Evolutionary conservation across 495 filamentous ascomycete species (phyloP).

Genomic region (Tuber aestivum): DNA sequence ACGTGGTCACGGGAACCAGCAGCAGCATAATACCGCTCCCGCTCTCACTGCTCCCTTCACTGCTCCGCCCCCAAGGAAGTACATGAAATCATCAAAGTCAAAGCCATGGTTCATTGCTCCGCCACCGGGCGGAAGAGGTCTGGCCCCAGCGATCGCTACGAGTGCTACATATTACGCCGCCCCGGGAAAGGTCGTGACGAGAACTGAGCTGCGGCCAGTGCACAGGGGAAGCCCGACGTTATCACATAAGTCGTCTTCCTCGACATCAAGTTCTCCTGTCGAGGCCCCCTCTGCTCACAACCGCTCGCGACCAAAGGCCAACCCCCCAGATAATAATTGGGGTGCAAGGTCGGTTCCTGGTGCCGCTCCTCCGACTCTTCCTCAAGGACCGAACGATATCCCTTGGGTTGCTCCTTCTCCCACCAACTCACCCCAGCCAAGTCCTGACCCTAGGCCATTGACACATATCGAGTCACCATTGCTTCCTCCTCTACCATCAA

Average conservation of each 20-base stretch:
- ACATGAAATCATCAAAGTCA: conserved; percentile 9
- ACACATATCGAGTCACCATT: conserved; percentile 2
- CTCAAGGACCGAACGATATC: not conserved
- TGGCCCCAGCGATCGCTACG: conserved; percentile 1
- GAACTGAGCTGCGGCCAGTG: conserved; percentile 13
- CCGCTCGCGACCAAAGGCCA: not conserved
- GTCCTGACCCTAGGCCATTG: not conserved
- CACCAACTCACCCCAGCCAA: not conserved
- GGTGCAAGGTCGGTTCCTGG: not conserved
- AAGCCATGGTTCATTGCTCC: conserved; percentile 8
- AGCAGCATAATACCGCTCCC: conserved; percentile 17
- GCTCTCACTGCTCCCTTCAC: not conserved
- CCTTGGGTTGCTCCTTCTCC: not conserved
- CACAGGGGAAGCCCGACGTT: conserved; percentile 5
- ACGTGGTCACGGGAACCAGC: conserved; percentile 16
- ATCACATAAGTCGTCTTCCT: conserved; percentile 2
- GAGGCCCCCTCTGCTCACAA: not conserved
- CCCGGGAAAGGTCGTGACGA: conserved; percentile 5
- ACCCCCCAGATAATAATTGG: not conserved
- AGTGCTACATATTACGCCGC: not conserved
- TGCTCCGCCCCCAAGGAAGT: conserved; percentile 6
- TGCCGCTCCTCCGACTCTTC: not conserved
- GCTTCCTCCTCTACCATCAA: not conserved
- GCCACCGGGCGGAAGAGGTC: conserved; percentile 4
- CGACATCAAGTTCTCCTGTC: not conserved